Evolutionary conservation across 768 basidiomycete species (phyloP), one percentile per base, ranked within the genome.

Genomic region (Lepiota venenata): DNA sequence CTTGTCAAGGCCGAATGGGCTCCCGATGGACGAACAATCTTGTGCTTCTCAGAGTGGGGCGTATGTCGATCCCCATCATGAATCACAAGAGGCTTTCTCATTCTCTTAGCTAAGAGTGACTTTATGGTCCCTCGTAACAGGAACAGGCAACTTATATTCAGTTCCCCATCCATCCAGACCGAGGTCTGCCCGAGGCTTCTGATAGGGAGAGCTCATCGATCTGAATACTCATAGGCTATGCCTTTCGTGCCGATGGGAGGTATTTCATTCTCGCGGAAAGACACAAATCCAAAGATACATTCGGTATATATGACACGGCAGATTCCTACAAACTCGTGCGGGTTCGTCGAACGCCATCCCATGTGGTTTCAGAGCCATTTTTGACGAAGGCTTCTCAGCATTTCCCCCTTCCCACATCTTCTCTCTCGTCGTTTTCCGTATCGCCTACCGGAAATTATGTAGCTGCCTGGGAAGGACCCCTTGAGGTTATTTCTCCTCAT

Each of bases 21-120:
- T 0, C 90, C 88, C 2, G 89, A 88, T 64, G 92, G 92, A 14
- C 78, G 89, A 36, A 84, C 82, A 14, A 74, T 97, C 4, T 70
- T 97, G 27, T 95, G 91, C 63, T 98, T 94, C 69, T 94, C 92
- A 3, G 90, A 94, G 61, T 91, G 91, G 88, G 91, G 89, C 61
- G 94, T 95, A 72, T 75, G 93, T 81, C 18, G 16, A 27, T 40
- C 37, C 57, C 52, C 22, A 29, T 2, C 8, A 39, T 29, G 38
- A 29, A 35, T 40, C 15, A 21, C 54, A 16, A 44, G 22, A 38
- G 39, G 42, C 22, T 43, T 25, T 38, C 45, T 52, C 22, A 44
- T 16, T 48, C 61, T 40, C 27, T 37, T 62, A 97, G 94, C 78
- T 96, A 41, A 80, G 93, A 49, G 81, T 96, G 10, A 89, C 91